These are phyloP conservation scores for Suillus lakei DNA, from an alignment of 768 basidiomycete species.

Conservation along the genomic window DNA sequence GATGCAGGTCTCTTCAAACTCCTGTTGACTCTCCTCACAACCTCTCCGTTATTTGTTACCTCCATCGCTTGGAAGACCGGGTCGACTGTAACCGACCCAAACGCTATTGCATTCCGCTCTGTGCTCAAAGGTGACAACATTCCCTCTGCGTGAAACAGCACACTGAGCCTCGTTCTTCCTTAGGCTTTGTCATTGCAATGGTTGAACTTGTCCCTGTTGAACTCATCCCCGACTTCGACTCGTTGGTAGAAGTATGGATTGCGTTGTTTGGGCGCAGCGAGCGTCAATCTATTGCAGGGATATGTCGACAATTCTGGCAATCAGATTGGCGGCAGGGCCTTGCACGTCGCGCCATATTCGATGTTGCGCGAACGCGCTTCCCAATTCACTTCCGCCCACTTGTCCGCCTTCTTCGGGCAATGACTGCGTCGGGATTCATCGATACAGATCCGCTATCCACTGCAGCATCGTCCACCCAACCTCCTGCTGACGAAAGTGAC, in stretches of 20 bases:
- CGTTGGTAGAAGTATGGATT: conserved; percentile 77
- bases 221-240: conserved; percentile 74
- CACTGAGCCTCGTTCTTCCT: conserved; percentile 12
- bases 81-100: conserved; percentile 73
- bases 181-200: conserved; percentile 78
- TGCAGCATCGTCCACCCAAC: conserved; percentile 45
- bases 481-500: conserved; percentile 42
- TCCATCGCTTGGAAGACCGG: conserved; percentile 70
- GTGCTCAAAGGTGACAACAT: conserved; percentile 75
- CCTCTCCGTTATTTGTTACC: conserved; percentile 78
- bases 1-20: conserved; percentile 65
- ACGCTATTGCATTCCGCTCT: conserved; percentile 79
- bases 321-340: conserved; percentile 70
- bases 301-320: conserved; percentile 86
- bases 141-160: not conserved
- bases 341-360: conserved; percentile 79
- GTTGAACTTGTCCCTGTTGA: conserved; percentile 79
- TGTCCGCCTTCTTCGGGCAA: conserved; percentile 71
- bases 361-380: conserved; percentile 81
- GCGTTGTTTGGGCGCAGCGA: conserved; percentile 78
- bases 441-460: conserved; percentile 72
- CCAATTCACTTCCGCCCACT: conserved; percentile 78
- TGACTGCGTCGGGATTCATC: conserved; percentile 78
- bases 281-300: conserved; percentile 60
- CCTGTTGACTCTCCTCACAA: conserved; percentile 61